Evolutionary conservation across 2,329 filamentous ascomycete species (phyloP).

Genomic region (Claviceps africana): DNA sequence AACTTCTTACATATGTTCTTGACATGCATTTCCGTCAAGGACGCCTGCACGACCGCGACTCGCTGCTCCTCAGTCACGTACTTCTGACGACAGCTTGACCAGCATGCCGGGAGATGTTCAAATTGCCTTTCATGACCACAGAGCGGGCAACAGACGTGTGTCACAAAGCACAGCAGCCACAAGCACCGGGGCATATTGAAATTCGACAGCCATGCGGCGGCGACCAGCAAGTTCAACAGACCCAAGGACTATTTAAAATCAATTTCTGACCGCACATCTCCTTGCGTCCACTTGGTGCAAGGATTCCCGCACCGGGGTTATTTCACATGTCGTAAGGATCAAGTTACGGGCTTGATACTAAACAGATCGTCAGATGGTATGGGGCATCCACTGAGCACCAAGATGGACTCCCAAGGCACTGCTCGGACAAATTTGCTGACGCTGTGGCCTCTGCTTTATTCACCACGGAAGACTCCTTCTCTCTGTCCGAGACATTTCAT

Average conservation of each 20-base stretch:
- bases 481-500: conserved; percentile 10
- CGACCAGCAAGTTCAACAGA: too few species aligned
- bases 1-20: too few species aligned
- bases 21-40: background rate
- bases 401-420: background rate
- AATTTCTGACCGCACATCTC: background rate
- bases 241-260: background rate
- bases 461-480: conserved; percentile 1
- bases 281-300: background rate
- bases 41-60: background rate
- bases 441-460: background rate
- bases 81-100: background rate
- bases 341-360: background rate
- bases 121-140: background rate
- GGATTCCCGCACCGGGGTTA: background rate
- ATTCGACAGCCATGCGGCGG: background rate
- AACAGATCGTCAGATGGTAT: background rate
- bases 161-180: conserved; percentile 1
- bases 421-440: background rate
- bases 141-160: background rate
- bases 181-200: conserved; percentile 1
- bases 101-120: background rate
- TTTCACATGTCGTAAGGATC: background rate
- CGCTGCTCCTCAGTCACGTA: background rate
- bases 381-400: background rate